Evolutionary conservation across 495 filamentous ascomycete genomes (phyloP), one percentile per base, ranked within the genome.

Genomic region (Penicillium maclennaniae): DNA sequence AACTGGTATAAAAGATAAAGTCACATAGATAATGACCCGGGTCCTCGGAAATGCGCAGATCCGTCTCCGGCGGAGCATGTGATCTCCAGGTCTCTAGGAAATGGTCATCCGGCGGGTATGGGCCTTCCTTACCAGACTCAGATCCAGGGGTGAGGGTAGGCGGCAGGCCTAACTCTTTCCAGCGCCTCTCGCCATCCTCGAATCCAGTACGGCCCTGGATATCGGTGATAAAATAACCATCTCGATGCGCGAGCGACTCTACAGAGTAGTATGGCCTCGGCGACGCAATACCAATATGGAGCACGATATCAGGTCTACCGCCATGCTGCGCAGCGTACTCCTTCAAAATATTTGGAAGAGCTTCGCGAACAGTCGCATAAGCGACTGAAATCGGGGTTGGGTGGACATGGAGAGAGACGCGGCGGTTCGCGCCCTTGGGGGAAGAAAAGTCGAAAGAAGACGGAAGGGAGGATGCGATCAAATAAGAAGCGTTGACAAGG

Each of bases 21-120:
- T 92, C 91, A 65, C 91, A 96, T 15, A 92, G 73, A 62, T 87
- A 96, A 41, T 81, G 84, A 0, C 91, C 90, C 0, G 90, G 86
- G 61, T 95, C 86, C 40, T 85, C 81, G 6, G 86, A 89, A 12
- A 86, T 70, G 7, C 82, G 75, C 1, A 89, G 60, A 55, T 88
- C 84, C 21, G 77, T 58, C 14, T 73, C 71, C 16, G 55, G 51
- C 9, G 67, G 64, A 0, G 58, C 62, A 34, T 69, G 56, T 0
- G 58, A 54, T 46, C 67, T 68, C 71, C 74, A 75, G 12, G 55
- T 49, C 6, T 63, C 56, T 19, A 75, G 51, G 43, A 78, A 68
- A 9, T 67, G 58, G 6, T 61, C 55, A 16, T 74, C 59, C 1
- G 73, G 69, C 16, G 67, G 65, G 45, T 65, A 69, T 7, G 71